Evolutionary conservation across 768 basidiomycete species (phyloP), one percentile per base, ranked within the genome.

Genomic region (Termitomyces sp.): DNA sequence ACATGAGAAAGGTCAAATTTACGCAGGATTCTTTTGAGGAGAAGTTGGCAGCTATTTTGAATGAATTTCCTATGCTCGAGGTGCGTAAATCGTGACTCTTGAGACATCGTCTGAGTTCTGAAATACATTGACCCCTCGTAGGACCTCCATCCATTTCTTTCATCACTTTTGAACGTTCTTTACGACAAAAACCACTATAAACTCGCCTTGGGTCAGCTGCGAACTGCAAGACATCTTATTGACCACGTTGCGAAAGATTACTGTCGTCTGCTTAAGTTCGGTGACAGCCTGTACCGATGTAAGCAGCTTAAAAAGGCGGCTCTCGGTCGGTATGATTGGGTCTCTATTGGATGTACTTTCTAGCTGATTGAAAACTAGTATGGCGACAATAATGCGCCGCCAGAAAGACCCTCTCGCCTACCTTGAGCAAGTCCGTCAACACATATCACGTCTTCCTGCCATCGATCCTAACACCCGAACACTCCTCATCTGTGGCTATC

Each of bases 131-230:
- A 9, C 21, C 14, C 30, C n/a, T 47, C 60, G 15, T 60, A 79
- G 78, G 96, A 98, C 68, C 79, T 99, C 10, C 97, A 99, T 70
- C 97, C 97, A 1, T 99, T 98, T 78, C 78, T 98, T 17, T 82
- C 93, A 1, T 95, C 94, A 2, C 79, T 99, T 17, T 86, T 99
- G 82, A 99, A 99, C 72, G 97, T 99, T 15, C 82, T 99, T 42
- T 99, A 99, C 73, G 97, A 99, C 81, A 98, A 98, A 76, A 98
- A 98, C 69, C 96, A 99, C 70, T 98, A 98, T 84, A 98, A 98
- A 75, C 89, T 99, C 52, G 97, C 97, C 3, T 78, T 99, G 44
- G 96, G 97, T 58, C 97, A 99, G 69, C 84, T 99, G 57, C 88
- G 96, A 62, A 99, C 97, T 1, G 91, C 91, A 1, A 81, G 89